A percentile compares a stretch with the other conserved stretches of the same genome.
Conservation (phyloP, 345 rosid species). For the Laguncularia racemosa region DNA sequence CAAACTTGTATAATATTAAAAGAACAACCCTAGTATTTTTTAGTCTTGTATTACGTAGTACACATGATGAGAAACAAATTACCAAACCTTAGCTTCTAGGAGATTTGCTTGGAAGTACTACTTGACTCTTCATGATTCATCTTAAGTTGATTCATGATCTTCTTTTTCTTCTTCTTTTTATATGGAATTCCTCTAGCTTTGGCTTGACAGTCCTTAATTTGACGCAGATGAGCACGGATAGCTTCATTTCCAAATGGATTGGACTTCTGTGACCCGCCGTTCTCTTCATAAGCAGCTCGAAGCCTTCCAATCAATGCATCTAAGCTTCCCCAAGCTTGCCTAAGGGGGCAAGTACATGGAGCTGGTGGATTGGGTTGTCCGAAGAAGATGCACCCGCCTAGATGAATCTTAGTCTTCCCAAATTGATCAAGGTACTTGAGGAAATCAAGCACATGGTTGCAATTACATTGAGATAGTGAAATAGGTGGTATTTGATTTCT, state of each 20-base stretch:
- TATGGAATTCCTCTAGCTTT: neutral
- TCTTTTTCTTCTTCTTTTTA: neutral
- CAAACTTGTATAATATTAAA: too few species aligned
- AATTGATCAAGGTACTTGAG: neutral
- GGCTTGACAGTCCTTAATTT: neutral
- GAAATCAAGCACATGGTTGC: neutral
- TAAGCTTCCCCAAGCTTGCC: constrained; percentile 2
- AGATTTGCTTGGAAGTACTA: too few species aligned
- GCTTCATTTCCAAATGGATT: neutral
- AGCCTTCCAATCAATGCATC: neutral
- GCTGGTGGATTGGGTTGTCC: neutral
- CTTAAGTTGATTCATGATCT: neutral
- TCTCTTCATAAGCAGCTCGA: neutral
- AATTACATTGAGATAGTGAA: too few species aligned
- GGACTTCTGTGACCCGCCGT: neutral
- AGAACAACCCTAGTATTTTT: too few species aligned
- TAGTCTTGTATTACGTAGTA: too few species aligned
- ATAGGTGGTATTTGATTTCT: neutral
- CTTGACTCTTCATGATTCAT: too few species aligned
- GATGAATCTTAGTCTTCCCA: neutral
- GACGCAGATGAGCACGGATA: neutral
- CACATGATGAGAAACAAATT: too few species aligned
- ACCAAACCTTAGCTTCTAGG: too few species aligned
- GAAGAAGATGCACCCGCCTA: neutral
- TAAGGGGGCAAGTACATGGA: neutral